Conservation (phyloP, 768 basidiomycete species). For the Phanerodontia chrysosporium region DNA sequence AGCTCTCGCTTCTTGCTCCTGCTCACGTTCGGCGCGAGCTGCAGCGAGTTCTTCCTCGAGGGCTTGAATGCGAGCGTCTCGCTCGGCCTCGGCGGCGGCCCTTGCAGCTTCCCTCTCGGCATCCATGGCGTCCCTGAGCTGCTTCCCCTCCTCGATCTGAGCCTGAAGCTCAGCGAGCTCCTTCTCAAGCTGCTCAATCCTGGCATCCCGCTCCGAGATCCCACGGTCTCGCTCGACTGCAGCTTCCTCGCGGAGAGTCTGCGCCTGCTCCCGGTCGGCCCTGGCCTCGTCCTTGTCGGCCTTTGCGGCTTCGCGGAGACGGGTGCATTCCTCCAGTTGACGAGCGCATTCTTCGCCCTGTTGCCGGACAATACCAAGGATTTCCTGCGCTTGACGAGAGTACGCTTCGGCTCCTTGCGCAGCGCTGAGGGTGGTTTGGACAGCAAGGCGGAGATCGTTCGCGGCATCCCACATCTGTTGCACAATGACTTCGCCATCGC, state of each 20-base stretch:
- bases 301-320: neutral
- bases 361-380: neutral
- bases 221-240: neutral
- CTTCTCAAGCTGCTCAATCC: constrained; percentile 2
- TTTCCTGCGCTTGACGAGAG: constrained; percentile 4
- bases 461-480: neutral
- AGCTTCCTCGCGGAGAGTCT: neutral
- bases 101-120: neutral
- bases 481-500: neutral
- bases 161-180: neutral
- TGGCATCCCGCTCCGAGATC: constrained; percentile 1
- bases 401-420: constrained; percentile 2
- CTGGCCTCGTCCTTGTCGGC: neutral
- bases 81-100: constrained; percentile 3
- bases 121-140: neutral
- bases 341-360: neutral
- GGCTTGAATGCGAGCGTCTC: constrained; percentile 19
- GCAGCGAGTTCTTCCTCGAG: constrained; percentile 21
- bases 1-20: constrained; percentile 52
- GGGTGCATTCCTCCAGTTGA: constrained; percentile 1
- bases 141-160: neutral
- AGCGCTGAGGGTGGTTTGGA: neutral
- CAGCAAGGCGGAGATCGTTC: neutral
- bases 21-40: constrained; percentile 46
- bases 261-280: neutral